Conservation (phyloP, 768 basidiomycete species). For the Pleurotus pulmonarius region DNA sequence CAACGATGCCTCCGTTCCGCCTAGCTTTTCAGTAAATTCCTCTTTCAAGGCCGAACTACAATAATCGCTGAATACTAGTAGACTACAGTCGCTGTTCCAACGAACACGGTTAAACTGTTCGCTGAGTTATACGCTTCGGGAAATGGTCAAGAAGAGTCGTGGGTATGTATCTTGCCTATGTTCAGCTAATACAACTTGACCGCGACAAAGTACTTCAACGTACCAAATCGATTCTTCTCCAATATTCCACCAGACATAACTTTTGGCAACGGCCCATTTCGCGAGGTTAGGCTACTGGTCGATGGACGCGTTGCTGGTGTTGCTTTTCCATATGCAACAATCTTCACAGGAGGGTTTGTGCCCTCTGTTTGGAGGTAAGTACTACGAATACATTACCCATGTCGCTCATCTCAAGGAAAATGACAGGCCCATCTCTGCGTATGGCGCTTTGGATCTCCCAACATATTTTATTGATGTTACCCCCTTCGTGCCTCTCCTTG, state of each 20-base stretch:
- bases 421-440: slow-evolving; percentile 62
- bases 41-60: background rate
- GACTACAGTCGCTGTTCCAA: slow-evolving; percentile 70
- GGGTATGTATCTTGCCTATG: slow-evolving; percentile 39
- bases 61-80: background rate
- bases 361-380: slow-evolving; percentile 57
- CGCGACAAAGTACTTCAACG: slow-evolving; percentile 58
- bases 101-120: slow-evolving; percentile 61
- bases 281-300: slow-evolving; percentile 48
- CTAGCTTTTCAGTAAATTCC: slow-evolving; percentile 57
- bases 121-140: slow-evolving; percentile 74
- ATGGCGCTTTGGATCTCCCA: slow-evolving; percentile 73
- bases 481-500: slow-evolving; percentile 68
- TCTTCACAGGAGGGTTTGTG: slow-evolving; percentile 75
- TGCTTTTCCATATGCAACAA: slow-evolving; percentile 50
- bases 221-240: slow-evolving; percentile 53
- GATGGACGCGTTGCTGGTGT: slow-evolving; percentile 44
- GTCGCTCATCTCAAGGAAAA: background rate
- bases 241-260: slow-evolving; percentile 45
- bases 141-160: slow-evolving; percentile 62
- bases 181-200: background rate
- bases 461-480: slow-evolving; percentile 78
- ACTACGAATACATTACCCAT: background rate
- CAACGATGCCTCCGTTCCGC: slow-evolving; percentile 75
- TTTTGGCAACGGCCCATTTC: slow-evolving; percentile 45